A percentile compares a stretch with the other conserved stretches of the same genome.
Conservation (phyloP, 2,329 filamentous ascomycete species). For the Calonectria pseudoreteaudii region DNA sequence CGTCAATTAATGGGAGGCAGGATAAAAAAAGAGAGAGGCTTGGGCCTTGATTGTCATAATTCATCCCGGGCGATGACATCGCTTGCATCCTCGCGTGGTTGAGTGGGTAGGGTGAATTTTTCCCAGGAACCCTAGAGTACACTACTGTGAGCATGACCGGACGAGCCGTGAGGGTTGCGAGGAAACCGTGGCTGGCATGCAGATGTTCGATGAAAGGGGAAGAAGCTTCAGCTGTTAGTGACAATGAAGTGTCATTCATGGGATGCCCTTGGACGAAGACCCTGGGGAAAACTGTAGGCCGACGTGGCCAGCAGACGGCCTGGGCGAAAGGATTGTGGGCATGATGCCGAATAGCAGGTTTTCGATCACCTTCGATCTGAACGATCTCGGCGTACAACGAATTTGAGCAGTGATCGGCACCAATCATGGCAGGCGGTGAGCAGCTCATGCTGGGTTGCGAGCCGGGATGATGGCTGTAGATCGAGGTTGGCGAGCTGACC, state of each 20-base stretch:
- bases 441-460: slow-evolving; percentile 16
- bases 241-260: slow-evolving; percentile 28
- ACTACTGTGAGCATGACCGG: slow-evolving; percentile 15
- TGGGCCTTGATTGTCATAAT: slow-evolving; percentile 34
- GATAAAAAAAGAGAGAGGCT: slow-evolving; percentile 11
- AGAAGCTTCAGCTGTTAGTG: slow-evolving; percentile 18
- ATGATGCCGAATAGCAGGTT: slow-evolving; percentile 36
- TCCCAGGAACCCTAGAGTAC: slow-evolving; percentile 27
- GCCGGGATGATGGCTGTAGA: slow-evolving; percentile 43
- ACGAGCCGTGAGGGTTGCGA: slow-evolving; percentile 21
- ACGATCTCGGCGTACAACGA: slow-evolving; percentile 32
- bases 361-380: slow-evolving; percentile 28
- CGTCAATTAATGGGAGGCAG: not conserved
- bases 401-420: slow-evolving; percentile 31
- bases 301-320: slow-evolving; percentile 36
- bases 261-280: slow-evolving; percentile 39
- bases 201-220: slow-evolving; percentile 27
- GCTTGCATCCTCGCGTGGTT: slow-evolving; percentile 18
- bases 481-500: slow-evolving; percentile 38
- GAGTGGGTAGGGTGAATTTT: slow-evolving; percentile 32
- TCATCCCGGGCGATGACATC: slow-evolving; percentile 42
- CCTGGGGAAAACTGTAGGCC: slow-evolving; percentile 35
- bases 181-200: slow-evolving; percentile 21
- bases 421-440: slow-evolving; percentile 34
- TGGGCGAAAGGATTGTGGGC: slow-evolving; percentile 26